phyloP scores from a whole-genome alignment of 2,329 filamentous ascomycete species.

The Nakataea oryzae region DNA sequence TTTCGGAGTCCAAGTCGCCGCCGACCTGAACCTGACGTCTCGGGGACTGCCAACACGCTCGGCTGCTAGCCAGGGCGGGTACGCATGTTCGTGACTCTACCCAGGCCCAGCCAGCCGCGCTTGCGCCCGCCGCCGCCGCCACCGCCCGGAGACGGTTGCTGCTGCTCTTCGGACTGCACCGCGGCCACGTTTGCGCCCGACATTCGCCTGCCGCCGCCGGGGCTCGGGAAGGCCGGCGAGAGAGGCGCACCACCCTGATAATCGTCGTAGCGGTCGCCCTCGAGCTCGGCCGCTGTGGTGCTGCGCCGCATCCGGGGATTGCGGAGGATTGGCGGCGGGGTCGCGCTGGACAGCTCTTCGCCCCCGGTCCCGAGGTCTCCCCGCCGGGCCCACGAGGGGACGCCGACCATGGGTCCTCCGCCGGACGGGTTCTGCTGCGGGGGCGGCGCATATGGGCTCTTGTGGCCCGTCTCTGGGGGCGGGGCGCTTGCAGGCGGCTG shows the following conservation, averaged over 20 bases:
- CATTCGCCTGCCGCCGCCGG: background rate
- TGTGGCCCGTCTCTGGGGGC: conserved; percentile 12
- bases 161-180: background rate
- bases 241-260: background rate
- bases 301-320: conserved; percentile 17
- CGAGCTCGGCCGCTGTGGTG: background rate
- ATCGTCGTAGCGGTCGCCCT: background rate
- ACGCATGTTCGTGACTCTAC: conserved; percentile 18
- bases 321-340: conserved; percentile 45
- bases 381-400: conserved; percentile 28
- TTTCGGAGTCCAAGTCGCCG: background rate
- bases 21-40: background rate
- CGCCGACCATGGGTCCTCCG: conserved; percentile 18
- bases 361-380: conserved; percentile 17
- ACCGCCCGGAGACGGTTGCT: background rate
- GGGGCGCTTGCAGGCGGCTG: conserved; percentile 13
- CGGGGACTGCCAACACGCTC: background rate
- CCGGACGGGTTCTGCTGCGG: conserved; percentile 4
- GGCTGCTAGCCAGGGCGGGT: conserved; percentile 14
- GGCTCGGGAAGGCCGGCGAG: background rate
- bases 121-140: conserved; percentile 13
- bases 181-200: background rate
- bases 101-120: conserved; percentile 19
- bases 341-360: conserved; percentile 36
- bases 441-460: conserved; percentile 2